A percentile compares a stretch with the other conserved stretches of the same genome.
phyloP scores from a whole-genome alignment of 164 flowering plant species.

The Hamamelis virginiana region DNA sequence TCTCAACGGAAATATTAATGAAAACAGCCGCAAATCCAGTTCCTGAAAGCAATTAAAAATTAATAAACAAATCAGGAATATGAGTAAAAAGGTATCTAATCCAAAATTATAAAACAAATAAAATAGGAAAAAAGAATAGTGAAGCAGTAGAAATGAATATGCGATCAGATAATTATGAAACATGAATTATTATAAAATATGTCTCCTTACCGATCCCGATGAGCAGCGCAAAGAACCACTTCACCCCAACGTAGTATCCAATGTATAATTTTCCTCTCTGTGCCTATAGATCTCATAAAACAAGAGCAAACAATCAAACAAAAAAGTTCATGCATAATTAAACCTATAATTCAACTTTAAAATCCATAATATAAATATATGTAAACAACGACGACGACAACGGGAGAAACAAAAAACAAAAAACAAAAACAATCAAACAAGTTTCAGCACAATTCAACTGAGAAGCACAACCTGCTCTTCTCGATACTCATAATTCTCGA shows the following conservation, averaged over 20 bases:
- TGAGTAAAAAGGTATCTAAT: not conserved
- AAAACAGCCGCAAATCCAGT: slow-evolving; percentile 91
- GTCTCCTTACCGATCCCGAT: slow-evolving; percentile 77
- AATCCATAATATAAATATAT: not conserved
- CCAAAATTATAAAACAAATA: not conserved
- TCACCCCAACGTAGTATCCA: slow-evolving; percentile 64
- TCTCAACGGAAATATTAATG: slow-evolving; percentile 91
- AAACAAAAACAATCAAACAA: not conserved
- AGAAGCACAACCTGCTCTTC: slow-evolving; percentile 71
- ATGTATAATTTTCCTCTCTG: slow-evolving; percentile 68
- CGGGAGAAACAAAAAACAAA: not conserved
- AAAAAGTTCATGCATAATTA: not conserved
- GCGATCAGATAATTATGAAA: too few relatives aligned
- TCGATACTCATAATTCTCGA: slow-evolving; percentile 86
- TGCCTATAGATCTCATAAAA: slow-evolving; percentile 44
- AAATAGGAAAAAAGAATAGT: not conserved
- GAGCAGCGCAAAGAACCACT: slow-evolving; percentile 81
- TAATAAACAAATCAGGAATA: not conserved
- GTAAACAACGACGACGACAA: not conserved
- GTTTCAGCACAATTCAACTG: not conserved
- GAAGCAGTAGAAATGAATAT: not conserved
- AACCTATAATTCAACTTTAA: not conserved
- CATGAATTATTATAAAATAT: too few relatives aligned
- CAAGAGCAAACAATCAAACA: not conserved
- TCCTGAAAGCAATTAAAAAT: slow-evolving; percentile 44